Conservation (phyloP, 495 filamentous ascomycete genomes). For the Cenococcum geophilum region DNA sequence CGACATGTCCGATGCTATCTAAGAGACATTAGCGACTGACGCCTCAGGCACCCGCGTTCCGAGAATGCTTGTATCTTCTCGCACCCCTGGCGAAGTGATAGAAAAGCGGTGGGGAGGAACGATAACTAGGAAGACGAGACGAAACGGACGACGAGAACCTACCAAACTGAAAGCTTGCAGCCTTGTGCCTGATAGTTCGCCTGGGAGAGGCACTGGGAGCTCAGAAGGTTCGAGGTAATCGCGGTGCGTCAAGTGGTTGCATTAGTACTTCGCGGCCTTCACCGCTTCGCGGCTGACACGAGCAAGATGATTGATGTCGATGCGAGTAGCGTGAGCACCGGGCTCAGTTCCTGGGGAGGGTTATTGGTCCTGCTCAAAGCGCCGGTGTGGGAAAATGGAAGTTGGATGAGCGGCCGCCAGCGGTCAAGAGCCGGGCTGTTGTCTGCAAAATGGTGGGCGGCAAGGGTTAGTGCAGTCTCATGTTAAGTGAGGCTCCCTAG, state of each 20-base stretch:
- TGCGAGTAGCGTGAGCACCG: conserved; percentile 4
- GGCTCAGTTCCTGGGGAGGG: conserved; percentile 11
- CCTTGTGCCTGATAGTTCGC: conserved; percentile 27
- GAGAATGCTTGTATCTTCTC: not conserved
- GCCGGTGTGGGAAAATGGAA: conserved; percentile 26
- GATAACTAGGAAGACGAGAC: not conserved
- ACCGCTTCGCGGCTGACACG: conserved; percentile 29
- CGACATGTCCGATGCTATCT: conserved; percentile 20
- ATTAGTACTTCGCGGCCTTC: conserved; percentile 28
- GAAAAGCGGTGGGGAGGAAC: not conserved
- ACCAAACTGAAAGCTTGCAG: conserved; percentile 21
- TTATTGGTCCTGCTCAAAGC: conserved; percentile 5
- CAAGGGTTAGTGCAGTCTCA: conserved; percentile 4
- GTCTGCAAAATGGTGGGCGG: conserved; percentile 4
- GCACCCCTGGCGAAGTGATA: not conserved
- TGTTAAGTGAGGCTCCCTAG: conserved; percentile 26
- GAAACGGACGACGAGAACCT: conserved; percentile 10
- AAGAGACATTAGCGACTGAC: conserved; percentile 11
- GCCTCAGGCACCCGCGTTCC: conserved; percentile 1
- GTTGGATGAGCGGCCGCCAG: not conserved
- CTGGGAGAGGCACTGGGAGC: conserved; percentile 8
- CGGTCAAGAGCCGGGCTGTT: not conserved
- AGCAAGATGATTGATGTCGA: conserved; percentile 12
- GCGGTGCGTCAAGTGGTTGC: conserved; percentile 19
- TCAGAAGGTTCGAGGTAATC: conserved; percentile 4